phyloP scores from a whole-genome alignment of 805 yeast genomes.

The Cyberlindnera meyerae region DNA sequence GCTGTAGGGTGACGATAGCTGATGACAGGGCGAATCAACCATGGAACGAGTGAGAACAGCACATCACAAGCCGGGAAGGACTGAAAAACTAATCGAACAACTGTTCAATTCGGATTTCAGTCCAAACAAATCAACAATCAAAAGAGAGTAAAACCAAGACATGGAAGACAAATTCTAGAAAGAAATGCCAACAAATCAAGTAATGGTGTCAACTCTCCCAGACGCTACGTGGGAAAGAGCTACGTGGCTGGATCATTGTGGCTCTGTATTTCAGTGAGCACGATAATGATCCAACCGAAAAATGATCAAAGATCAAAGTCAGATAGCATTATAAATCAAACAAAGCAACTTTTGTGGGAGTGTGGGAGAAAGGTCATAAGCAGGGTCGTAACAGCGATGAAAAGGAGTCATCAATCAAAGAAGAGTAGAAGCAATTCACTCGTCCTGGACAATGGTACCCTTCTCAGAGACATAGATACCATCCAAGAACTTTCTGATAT shows the following conservation, averaged over 20 bases:
- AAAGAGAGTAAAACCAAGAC: neutral
- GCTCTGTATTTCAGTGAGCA: slow-evolving; percentile 19
- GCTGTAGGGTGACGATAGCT: no score
- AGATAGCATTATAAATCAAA: no score
- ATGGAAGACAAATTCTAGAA: neutral
- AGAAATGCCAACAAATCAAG: no score
- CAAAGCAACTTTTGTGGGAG: no score
- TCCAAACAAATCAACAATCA: neutral
- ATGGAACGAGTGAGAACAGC: no score
- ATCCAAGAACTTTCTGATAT: slow-evolving; percentile 99
- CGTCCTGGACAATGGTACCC: slow-evolving; percentile 77
- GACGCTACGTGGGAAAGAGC: slow-evolving; percentile 4
- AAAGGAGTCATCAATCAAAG: neutral
- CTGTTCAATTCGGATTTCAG: neutral
- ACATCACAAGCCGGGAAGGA: no score
- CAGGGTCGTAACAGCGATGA: slow-evolving; percentile 1
- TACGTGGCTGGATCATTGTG: slow-evolving; percentile 13
- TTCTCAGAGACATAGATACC: slow-evolving; percentile 99
- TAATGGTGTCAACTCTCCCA: slow-evolving; percentile 1
- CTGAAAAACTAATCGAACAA: neutral
- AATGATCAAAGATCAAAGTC: no score
- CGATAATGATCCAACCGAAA: slow-evolving; percentile 15
- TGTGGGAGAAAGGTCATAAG: no score
- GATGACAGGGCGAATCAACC: no score
- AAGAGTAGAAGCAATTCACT: slow-evolving; percentile 18